Percentiles rank a stretch among this genome's conserved stretches.
Conservation (phyloP, 129 eudicot genomes). For the Chrysanthemum seticuspe region DNA sequence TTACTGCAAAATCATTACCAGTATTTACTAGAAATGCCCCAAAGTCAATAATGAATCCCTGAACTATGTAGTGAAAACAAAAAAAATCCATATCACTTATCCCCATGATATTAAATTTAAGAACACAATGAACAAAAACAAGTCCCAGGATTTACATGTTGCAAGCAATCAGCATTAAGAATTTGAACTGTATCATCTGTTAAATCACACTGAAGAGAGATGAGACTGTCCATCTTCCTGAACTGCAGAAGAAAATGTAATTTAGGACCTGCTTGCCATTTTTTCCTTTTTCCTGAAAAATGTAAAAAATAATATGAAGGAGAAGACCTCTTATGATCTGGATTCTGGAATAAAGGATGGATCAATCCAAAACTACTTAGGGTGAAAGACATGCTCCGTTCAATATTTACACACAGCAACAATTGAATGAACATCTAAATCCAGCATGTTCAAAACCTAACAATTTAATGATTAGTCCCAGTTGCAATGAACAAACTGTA, state of each 20-base stretch:
- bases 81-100: background rate
- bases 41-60: slow-evolving; percentile 23
- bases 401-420: no score
- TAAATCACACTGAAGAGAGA: slow-evolving; percentile 81
- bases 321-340: background rate
- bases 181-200: slow-evolving; percentile 83
- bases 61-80: slow-evolving; percentile 9
- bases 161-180: slow-evolving; percentile 83
- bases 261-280: slow-evolving; percentile 38
- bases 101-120: background rate
- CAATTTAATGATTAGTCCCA: no score
- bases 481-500: no score
- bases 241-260: slow-evolving; percentile 67
- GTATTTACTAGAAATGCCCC: slow-evolving; percentile 94
- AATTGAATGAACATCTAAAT: no score
- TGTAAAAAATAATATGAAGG: slow-evolving; percentile 7
- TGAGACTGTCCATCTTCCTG: slow-evolving; percentile 90
- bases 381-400: background rate
- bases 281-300: slow-evolving; percentile 53
- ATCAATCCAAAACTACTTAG: slow-evolving; percentile 2
- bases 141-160: slow-evolving; percentile 82
- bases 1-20: slow-evolving; percentile 97
- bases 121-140: background rate
- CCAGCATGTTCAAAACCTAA: no score
- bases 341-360: background rate